Evolutionary conservation across 306 rosid genomes (phyloP).

Genomic region (Coriaria nepalensis): DNA sequence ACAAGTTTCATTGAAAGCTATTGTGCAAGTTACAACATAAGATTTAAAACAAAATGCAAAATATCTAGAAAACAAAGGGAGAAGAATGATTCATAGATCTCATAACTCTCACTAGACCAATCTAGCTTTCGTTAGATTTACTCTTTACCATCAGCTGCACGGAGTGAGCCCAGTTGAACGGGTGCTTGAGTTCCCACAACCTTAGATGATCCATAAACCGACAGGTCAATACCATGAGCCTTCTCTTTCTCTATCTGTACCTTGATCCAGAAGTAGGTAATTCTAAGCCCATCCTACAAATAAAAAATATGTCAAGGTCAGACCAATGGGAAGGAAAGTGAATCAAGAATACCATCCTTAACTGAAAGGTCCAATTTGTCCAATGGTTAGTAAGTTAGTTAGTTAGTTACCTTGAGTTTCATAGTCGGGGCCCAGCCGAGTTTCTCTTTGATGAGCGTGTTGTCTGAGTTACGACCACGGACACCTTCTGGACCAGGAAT

Average conservation of each 20-base stretch:
- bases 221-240: slow-evolving; percentile 42
- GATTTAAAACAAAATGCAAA: too few relatives aligned
- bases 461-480: slow-evolving; percentile 87
- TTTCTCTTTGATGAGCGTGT: slow-evolving; percentile 74
- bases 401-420: slow-evolving; percentile 62
- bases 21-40: too few relatives aligned
- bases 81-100: too few relatives aligned
- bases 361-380: too few relatives aligned
- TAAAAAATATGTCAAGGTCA: too few relatives aligned
- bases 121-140: slow-evolving; percentile 2
- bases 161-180: slow-evolving; percentile 76
- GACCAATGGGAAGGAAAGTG: too few relatives aligned
- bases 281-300: slow-evolving; percentile 65
- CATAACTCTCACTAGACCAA: too few relatives aligned
- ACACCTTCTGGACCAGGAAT: slow-evolving; percentile 94
- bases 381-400: slow-evolving; percentile 11
- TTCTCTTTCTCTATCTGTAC: slow-evolving; percentile 91
- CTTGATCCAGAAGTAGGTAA: slow-evolving; percentile 83
- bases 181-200: slow-evolving; percentile 88
- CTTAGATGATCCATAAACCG: slow-evolving; percentile 64
- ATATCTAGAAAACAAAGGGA: too few relatives aligned
- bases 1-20: too few relatives aligned
- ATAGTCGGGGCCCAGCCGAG: slow-evolving; percentile 92
- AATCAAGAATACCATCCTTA: too few relatives aligned
- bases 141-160: slow-evolving; percentile 77